Evolutionary conservation across 106 monocot species (phyloP).

Genomic region (Dendrobium officinale): DNA sequence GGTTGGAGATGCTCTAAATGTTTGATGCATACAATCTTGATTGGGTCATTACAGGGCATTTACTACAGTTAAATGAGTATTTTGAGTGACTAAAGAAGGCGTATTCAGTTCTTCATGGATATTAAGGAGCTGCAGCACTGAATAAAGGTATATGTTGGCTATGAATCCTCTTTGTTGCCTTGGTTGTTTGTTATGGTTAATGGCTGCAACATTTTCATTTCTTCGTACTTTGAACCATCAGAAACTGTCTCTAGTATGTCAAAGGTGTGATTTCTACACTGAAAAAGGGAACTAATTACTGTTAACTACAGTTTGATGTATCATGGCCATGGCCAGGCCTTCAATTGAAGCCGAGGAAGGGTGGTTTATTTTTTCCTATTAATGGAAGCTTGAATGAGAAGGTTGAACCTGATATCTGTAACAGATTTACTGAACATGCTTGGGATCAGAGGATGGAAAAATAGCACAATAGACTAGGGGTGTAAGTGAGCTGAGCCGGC

Average conservation of each 20-base stretch:
- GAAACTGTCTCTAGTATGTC: background rate
- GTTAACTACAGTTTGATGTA: background rate
- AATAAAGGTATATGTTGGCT: too few species aligned
- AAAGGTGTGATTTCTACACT: background rate
- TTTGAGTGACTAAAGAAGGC: background rate
- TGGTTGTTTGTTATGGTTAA: background rate
- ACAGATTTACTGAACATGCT: background rate
- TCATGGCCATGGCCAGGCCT: background rate
- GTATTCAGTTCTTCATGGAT: background rate
- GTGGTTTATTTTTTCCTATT: background rate
- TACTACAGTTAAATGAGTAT: background rate
- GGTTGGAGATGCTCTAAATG: background rate
- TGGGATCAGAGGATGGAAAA: too few species aligned
- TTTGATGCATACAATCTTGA: background rate
- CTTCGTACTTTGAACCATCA: background rate
- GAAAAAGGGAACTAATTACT: background rate
- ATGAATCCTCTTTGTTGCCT: background rate
- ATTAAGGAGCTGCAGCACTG: background rate
- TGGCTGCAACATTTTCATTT: background rate
- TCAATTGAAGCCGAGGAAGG: background rate
- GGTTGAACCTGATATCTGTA: background rate
- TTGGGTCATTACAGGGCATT: too few species aligned
- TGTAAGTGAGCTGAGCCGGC: too few species aligned
- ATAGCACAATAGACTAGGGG: too few species aligned
- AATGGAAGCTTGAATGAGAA: background rate